These are phyloP conservation scores for Chytridium lagenaria DNA, from an alignment of 371 early-diverging fungal genomes.

Conservation along the genomic window DNA sequence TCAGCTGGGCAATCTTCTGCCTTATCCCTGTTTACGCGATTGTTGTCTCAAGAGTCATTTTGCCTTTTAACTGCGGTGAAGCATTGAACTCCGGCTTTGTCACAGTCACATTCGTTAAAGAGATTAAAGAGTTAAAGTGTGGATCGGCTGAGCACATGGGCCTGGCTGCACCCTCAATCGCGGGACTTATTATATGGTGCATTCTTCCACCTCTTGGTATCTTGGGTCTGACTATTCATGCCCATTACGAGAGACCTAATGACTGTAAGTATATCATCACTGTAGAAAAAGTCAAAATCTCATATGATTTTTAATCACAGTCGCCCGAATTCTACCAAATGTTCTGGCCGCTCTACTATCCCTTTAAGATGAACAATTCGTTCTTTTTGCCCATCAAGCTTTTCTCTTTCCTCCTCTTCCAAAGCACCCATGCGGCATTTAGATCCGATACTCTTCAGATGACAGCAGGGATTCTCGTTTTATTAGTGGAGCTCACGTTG, in stretches of 20 bases:
- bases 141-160: background rate
- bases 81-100: background rate
- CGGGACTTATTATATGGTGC: background rate
- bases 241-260: background rate
- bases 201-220: background rate
- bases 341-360: conserved; percentile 1
- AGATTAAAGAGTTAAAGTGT: background rate
- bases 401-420: background rate
- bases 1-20: background rate
- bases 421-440: background rate
- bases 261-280: too few relatives aligned
- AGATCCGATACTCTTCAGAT: background rate
- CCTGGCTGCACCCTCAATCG: background rate
- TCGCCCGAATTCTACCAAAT: background rate
- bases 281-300: too few relatives aligned
- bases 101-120: background rate
- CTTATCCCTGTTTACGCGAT: background rate
- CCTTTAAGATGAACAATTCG: background rate
- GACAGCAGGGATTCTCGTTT: background rate
- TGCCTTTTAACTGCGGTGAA: conserved; percentile 9
- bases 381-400: background rate
- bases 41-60: background rate
- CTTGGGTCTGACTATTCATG: background rate
- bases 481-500: background rate
- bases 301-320: too few relatives aligned